phyloP scores from a whole-genome alignment of 805 yeast genomes.

The Myxozyma lipomycoides region DNA sequence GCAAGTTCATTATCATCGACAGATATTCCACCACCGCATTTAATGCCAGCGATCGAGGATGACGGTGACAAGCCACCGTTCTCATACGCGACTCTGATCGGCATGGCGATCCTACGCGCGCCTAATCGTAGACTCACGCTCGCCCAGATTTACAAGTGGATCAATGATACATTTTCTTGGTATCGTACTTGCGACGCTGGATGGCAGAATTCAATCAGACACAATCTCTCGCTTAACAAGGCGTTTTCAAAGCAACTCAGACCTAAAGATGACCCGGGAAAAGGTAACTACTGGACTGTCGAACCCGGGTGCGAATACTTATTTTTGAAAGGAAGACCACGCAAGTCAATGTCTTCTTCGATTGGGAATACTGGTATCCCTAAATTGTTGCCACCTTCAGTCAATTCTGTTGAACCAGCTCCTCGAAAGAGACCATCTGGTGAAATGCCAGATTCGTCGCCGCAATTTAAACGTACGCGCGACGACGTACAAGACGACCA shows the following conservation, averaged over 20 bases:
- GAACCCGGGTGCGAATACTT: constrained; percentile 77
- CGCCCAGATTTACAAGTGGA: constrained; percentile 89
- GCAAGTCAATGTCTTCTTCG: constrained; percentile 2
- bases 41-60: constrained; percentile 46
- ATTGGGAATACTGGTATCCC: not conserved
- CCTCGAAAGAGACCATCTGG: not conserved
- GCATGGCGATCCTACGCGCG: constrained; percentile 86
- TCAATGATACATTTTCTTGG: constrained; percentile 75
- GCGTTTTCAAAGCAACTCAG: constrained; percentile 88
- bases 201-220: constrained; percentile 97
- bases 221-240: constrained; percentile 85
- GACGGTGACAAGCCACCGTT: constrained; percentile 81
- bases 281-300: constrained; percentile 89
- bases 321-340: constrained; percentile 54
- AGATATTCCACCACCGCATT: constrained; percentile 40
- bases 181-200: constrained; percentile 84
- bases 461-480: constrained; percentile 23
- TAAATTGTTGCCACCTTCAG: not conserved
- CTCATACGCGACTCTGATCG: constrained; percentile 89
- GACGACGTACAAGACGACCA: constrained; percentile 2
- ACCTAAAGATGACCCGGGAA: constrained; percentile 56
- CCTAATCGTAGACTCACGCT: constrained; percentile 65
- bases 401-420: not conserved
- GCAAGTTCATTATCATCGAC: constrained; percentile 1
- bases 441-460: constrained; percentile 15